Evolutionary conservation across 2,329 filamentous ascomycete genomes (phyloP).

Genomic region (Pseudopithomyces maydicus): DNA sequence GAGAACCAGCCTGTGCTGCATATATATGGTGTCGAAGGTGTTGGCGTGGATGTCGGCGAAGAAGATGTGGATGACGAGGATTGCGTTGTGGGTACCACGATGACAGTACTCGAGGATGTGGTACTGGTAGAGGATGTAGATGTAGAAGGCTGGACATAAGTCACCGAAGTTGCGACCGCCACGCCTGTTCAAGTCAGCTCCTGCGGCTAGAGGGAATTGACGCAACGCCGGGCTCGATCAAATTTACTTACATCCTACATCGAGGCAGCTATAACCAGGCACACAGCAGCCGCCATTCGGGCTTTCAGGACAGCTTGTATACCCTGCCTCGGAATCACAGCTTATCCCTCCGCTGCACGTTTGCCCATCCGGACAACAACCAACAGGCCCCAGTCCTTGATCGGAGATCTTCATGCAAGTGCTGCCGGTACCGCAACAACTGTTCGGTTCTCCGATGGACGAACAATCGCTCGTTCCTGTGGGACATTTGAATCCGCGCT

Average conservation of each 20-base stretch:
- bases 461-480: slow-evolving; percentile 68
- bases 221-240: not conserved
- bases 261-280: slow-evolving; percentile 70
- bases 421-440: slow-evolving; percentile 72
- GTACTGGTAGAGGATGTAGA: slow-evolving; percentile 31
- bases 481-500: slow-evolving; percentile 70
- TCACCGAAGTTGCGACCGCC: slow-evolving; percentile 34
- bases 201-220: not conserved
- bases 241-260: slow-evolving; percentile 67
- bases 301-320: slow-evolving; percentile 67
- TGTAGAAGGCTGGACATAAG: slow-evolving; percentile 36
- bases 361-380: slow-evolving; percentile 72
- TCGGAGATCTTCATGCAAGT: slow-evolving; percentile 69
- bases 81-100: slow-evolving; percentile 43
- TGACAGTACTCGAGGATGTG: slow-evolving; percentile 43
- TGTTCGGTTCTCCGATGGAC: slow-evolving; percentile 68
- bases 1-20: slow-evolving; percentile 54
- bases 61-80: slow-evolving; percentile 20
- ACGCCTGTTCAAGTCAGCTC: slow-evolving; percentile 28
- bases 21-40: slow-evolving; percentile 25
- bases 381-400: slow-evolving; percentile 68
- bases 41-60: slow-evolving; percentile 7
- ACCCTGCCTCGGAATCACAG: slow-evolving; percentile 62
- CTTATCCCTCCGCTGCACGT: slow-evolving; percentile 68
- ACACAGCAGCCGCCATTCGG: slow-evolving; percentile 79